A percentile compares a stretch with the other conserved stretches of the same genome.
Conservation (phyloP, 2,329 filamentous ascomycete species). For the Aspergillus sp. region DNA sequence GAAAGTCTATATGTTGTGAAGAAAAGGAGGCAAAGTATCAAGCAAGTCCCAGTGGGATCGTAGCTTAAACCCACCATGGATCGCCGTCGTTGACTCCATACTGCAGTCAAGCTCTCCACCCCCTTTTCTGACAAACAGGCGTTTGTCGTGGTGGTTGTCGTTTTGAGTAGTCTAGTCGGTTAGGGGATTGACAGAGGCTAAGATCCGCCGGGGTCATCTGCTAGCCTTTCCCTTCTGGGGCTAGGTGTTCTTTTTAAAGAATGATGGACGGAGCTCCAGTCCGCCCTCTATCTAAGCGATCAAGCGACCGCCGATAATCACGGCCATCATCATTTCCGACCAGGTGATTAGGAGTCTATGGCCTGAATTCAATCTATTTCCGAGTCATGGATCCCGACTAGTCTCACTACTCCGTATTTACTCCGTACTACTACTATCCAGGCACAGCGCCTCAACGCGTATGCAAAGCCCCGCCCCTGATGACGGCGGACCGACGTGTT, state of each 20-base stretch:
- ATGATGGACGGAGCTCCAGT: neutral
- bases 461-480: neutral
- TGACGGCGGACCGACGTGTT: neutral
- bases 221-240: conserved; percentile 4
- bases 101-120: neutral
- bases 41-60: too few species aligned
- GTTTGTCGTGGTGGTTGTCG: conserved; percentile 1
- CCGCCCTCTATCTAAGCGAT: neutral
- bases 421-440: neutral
- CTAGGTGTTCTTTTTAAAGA: conserved; percentile 3
- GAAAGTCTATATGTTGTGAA: too few species aligned
- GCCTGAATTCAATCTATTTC: too few species aligned
- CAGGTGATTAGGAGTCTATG: too few species aligned
- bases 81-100: neutral
- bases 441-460: neutral
- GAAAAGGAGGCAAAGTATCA: neutral
- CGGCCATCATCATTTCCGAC: too few species aligned
- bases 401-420: neutral
- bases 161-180: neutral
- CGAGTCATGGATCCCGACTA: too few species aligned
- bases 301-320: neutral
- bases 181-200: neutral
- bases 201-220: neutral
- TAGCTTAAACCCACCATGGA: neutral
- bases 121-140: neutral